A percentile compares a stretch with the other conserved stretches of the same genome.
phyloP scores from a whole-genome alignment of 257 asterid genomes.

The Ligustrum vulgare region DNA sequence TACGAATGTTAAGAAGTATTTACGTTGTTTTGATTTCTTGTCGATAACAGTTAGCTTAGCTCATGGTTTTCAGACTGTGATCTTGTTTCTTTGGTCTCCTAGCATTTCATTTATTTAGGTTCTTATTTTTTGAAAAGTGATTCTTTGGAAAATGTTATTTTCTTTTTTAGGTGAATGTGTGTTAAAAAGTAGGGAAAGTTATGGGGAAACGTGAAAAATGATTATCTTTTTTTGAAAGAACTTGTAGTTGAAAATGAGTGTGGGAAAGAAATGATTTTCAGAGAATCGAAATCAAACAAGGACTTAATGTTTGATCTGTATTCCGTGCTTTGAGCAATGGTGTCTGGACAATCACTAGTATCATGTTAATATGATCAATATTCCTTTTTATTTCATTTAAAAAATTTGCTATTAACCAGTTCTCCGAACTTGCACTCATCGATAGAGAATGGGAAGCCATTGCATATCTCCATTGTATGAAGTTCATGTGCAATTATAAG shows the following conservation, averaged over 20 bases:
- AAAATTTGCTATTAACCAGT: background rate
- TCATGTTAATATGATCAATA: background rate
- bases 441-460: background rate
- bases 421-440: background rate
- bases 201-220: too few species aligned
- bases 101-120: background rate
- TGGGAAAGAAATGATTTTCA: too few species aligned
- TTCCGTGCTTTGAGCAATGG: background rate
- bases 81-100: background rate
- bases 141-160: too few species aligned
- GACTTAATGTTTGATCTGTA: background rate
- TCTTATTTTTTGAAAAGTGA: too few species aligned
- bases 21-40: background rate
- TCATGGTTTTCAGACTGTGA: too few species aligned
- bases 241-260: too few species aligned
- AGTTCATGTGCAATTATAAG: conserved; percentile 9
- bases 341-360: background rate
- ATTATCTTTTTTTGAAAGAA: too few species aligned
- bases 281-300: too few species aligned
- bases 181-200: too few species aligned
- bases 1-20: background rate
- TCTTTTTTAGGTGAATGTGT: too few species aligned
- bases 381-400: background rate
- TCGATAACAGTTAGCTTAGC: background rate
- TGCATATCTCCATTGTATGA: conserved; percentile 9